Conservation (phyloP, 345 rosid species). For the Camelina laxa region DNA sequence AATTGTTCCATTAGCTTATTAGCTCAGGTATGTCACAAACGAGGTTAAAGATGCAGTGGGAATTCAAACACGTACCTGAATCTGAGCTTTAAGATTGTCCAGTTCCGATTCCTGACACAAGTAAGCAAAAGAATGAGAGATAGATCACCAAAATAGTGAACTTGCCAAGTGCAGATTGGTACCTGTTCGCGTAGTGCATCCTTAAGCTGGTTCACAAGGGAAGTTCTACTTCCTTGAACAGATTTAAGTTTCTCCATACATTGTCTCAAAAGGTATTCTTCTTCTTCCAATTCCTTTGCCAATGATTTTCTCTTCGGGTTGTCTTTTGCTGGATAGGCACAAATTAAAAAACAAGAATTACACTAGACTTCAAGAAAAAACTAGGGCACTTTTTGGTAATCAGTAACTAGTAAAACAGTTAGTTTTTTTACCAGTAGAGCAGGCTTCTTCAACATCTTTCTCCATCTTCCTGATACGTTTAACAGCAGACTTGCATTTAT, state of each 20-base stretch:
- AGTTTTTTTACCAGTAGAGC: slow-evolving; percentile 58
- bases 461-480: slow-evolving; percentile 81
- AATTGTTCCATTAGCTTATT: slow-evolving; percentile 13
- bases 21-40: slow-evolving; percentile 2
- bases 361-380: not conserved
- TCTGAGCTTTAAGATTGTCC: slow-evolving; percentile 83
- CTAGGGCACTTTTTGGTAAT: not conserved
- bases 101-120: slow-evolving; percentile 77
- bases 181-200: slow-evolving; percentile 88
- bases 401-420: not conserved
- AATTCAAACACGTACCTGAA: slow-evolving; percentile 56
- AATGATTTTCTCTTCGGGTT: slow-evolving; percentile 62
- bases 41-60: not conserved
- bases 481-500: slow-evolving; percentile 72
- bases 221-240: slow-evolving; percentile 69
- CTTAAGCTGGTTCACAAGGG: slow-evolving; percentile 80
- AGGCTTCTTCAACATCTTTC: slow-evolving; percentile 70
- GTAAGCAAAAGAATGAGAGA: slow-evolving; percentile 22
- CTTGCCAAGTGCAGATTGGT: slow-evolving; percentile 2
- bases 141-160: not conserved
- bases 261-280: slow-evolving; percentile 73
- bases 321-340: slow-evolving; percentile 53
- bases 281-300: slow-evolving; percentile 74
- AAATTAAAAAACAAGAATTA: slow-evolving; percentile 4
- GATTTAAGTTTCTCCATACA: slow-evolving; percentile 83